phyloP scores from a whole-genome alignment of 2,329 filamentous ascomycete species.

The Magnaporthales sp. region DNA sequence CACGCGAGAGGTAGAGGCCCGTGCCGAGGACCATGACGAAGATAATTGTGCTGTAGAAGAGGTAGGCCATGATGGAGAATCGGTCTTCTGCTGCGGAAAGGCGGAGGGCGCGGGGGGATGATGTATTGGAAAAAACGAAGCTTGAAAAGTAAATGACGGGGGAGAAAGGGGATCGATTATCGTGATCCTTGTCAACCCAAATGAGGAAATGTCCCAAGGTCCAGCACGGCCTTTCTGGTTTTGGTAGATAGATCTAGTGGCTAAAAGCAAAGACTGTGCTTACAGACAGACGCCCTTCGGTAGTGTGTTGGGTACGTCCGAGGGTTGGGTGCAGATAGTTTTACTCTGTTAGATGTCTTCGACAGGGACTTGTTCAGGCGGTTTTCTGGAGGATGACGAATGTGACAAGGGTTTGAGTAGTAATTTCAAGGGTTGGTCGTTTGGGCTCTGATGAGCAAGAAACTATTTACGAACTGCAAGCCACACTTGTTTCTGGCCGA shows the following conservation, averaged over 20 bases:
- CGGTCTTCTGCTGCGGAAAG: background rate
- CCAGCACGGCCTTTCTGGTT: background rate
- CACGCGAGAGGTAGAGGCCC: slow-evolving; percentile 71
- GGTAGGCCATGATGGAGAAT: slow-evolving; percentile 56
- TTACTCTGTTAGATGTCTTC: background rate
- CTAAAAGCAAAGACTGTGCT: background rate
- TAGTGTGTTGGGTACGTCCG: background rate
- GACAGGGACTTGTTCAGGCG: slow-evolving; percentile 2
- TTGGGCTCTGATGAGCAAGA: background rate
- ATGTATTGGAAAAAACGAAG: slow-evolving; percentile 8
- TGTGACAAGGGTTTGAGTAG: background rate
- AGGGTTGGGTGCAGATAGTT: background rate
- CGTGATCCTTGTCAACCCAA: background rate
- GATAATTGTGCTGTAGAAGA: slow-evolving; percentile 72
- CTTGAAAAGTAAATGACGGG: slow-evolving; percentile 3
- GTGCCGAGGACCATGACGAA: slow-evolving; percentile 64
- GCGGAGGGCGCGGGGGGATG: slow-evolving; percentile 3
- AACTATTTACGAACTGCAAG: background rate
- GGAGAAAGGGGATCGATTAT: background rate
- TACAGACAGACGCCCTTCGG: background rate
- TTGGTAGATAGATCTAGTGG: background rate
- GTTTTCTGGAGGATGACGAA: slow-evolving; percentile 3
- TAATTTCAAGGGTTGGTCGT: background rate
- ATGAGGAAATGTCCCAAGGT: background rate
- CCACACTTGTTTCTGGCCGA: background rate